Conservation (phyloP, 2,329 filamentous ascomycete genomes). For the Trichoderma citrinoviride region DNA sequence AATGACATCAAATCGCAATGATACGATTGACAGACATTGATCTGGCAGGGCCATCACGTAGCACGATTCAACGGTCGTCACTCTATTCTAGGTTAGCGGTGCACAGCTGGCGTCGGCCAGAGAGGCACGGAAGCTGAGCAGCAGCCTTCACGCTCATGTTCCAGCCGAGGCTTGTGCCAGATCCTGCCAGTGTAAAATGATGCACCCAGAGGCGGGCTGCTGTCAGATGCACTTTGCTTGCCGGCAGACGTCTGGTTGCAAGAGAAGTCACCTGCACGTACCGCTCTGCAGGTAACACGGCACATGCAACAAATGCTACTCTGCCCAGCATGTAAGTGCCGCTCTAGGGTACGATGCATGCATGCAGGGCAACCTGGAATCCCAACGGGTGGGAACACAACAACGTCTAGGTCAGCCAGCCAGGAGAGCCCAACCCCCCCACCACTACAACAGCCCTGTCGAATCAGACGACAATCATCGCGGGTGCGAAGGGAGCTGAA, state of each 20-base stretch:
- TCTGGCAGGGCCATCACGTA: background rate
- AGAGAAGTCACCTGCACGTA: background rate
- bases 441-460: too few relatives aligned
- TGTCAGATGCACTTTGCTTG: background rate
- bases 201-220: background rate
- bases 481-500: background rate
- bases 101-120: background rate
- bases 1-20: too few relatives aligned
- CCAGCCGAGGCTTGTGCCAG: background rate
- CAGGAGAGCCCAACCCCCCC: too few relatives aligned
- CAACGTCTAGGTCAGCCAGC: too few relatives aligned
- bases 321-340: too few relatives aligned
- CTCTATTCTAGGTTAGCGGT: background rate
- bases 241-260: background rate
- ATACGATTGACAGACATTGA: too few relatives aligned
- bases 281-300: background rate
- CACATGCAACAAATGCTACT: background rate
- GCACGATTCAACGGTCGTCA: background rate
- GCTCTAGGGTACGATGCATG: too few relatives aligned
- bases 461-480: background rate
- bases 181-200: background rate
- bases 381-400: too few relatives aligned
- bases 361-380: too few relatives aligned
- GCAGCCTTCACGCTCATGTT: background rate
- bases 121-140: background rate